phyloP scores from a whole-genome alignment of 1,284 basidiomycete genomes.

The Rugosomyces carneus region DNA sequence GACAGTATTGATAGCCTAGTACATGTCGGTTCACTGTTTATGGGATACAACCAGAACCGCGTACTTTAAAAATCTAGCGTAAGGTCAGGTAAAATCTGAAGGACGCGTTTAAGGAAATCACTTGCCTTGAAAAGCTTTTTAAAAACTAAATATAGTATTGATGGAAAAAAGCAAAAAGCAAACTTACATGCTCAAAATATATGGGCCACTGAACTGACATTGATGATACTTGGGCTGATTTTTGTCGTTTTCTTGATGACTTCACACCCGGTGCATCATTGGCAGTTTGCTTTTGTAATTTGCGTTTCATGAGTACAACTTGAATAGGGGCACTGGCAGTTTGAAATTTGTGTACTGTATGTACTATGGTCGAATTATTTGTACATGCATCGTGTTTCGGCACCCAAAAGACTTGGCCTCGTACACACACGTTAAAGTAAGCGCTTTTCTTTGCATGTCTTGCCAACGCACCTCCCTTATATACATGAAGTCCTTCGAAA shows the following conservation, averaged over 20 bases:
- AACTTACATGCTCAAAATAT: conserved; percentile 50
- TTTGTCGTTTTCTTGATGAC: background rate
- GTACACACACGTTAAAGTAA: no score
- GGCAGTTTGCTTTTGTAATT: conserved; percentile 3
- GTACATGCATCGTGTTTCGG: no score
- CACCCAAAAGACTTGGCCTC: no score
- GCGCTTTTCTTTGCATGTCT: background rate
- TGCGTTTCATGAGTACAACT: conserved; percentile 18
- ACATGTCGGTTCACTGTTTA: background rate
- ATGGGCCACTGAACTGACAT: conserved; percentile 42
- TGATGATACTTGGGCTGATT: conserved; percentile 1
- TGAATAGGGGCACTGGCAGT: background rate
- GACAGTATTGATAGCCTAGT: conserved; percentile 82
- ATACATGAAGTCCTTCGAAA: conserved; percentile 11
- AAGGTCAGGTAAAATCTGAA: background rate
- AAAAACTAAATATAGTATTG: background rate
- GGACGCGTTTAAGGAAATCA: background rate
- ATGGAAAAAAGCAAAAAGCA: no score
- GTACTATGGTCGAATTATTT: no score
- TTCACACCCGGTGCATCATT: background rate
- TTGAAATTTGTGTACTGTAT: no score
- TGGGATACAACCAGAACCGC: background rate
- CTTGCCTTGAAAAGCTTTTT: conserved; percentile 16
- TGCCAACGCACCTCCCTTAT: background rate
- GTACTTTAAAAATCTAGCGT: conserved; percentile 35